Base-by-base conservation (phyloP, 148 eudicot genomes). In the Oxyria digyna region DNA sequence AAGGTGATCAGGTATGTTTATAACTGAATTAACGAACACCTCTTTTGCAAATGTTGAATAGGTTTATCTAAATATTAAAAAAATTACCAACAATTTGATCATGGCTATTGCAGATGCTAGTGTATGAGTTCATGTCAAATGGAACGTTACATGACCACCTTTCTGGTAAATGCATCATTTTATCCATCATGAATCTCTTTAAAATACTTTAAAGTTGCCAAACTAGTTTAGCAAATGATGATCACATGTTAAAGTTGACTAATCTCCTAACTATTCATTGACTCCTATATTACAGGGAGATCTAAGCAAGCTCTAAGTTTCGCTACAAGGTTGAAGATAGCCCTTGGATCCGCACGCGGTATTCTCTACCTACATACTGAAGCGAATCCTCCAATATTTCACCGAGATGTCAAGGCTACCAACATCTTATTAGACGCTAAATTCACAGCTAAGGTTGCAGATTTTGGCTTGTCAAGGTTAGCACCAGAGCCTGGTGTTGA, bases 341-440 rank as follows among this genome's bases (percentile, higher is more conserved):
- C 93, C 4, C 18, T 91, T 46, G 91, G 80, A 38, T 78, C 97
- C 31, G 81, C 81, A n/a, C n/a, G n/a, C n/a, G n/a, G n/a, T n/a
- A n/a, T n/a, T n/a, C n/a, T n/a, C n/a, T n/a, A n/a, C n/a, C 86
- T 91, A 20, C 96, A 91, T 69, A 75, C 89, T 0, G 97, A 91
- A 77, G 96, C 96, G 21, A 79, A 91, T 74, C 96, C 97, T 48
- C 97, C 96, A 14, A 87, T 91, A 78, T 80, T 89, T 63, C 96
- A 89, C 76, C 87, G 97, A 4, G 97, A 91, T 78, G 79, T 91
- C n/a, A 91, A 91, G 72, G 87, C 97, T 64, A 87, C 72, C 73
- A 91, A 91, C 78, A 91, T 91, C 70, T 73, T 91, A 66, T 63
- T 91, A 62, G 97, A 91, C 80, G 74, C 91, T 0, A 85, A 76